These are phyloP conservation scores for Peronospora farinosa DNA, from an alignment of 352 stramenopile species.

Conservation along the genomic window DNA sequence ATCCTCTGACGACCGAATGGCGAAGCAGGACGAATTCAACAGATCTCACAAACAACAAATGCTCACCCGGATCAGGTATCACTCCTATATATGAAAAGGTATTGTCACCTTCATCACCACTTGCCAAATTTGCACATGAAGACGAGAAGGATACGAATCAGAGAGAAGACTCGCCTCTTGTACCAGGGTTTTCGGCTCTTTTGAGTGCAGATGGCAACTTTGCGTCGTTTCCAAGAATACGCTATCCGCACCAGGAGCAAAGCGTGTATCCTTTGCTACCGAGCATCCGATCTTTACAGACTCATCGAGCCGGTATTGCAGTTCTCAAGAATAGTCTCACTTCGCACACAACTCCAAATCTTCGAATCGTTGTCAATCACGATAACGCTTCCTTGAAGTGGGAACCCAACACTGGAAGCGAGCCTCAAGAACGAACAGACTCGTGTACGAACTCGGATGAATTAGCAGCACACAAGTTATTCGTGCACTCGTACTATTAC, in stretches of 20 bases:
- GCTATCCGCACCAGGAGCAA: slow-evolving; percentile 4
- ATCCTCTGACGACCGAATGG: not conserved
- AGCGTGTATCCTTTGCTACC: slow-evolving; percentile 16
- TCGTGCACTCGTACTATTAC: slow-evolving; percentile 17
- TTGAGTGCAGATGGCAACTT: slow-evolving; percentile 6
- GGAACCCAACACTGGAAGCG: not conserved
- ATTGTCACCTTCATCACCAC: not conserved
- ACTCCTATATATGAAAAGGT: not conserved
- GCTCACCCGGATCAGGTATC: not conserved
- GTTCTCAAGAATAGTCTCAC: not conserved
- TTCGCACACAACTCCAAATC: not conserved
- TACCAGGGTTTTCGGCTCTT: slow-evolving; percentile 5
- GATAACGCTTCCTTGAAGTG: not conserved
- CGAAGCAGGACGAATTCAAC: not conserved
- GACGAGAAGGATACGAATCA: not conserved
- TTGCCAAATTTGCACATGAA: not conserved
- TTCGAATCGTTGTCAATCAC: slow-evolving; percentile 12
- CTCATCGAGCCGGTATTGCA: slow-evolving; percentile 2
- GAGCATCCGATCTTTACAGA: slow-evolving; percentile 12
- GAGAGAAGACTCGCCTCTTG: slow-evolving; percentile 1
- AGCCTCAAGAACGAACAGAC: not conserved
- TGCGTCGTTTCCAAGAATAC: slow-evolving; percentile 7
- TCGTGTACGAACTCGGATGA: not conserved
- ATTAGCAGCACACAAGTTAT: not conserved
- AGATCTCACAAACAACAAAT: not conserved